These are phyloP conservation scores for Aspergillus vadensis DNA, from an alignment of 2,329 filamentous ascomycete species.

Conservation along the genomic window DNA sequence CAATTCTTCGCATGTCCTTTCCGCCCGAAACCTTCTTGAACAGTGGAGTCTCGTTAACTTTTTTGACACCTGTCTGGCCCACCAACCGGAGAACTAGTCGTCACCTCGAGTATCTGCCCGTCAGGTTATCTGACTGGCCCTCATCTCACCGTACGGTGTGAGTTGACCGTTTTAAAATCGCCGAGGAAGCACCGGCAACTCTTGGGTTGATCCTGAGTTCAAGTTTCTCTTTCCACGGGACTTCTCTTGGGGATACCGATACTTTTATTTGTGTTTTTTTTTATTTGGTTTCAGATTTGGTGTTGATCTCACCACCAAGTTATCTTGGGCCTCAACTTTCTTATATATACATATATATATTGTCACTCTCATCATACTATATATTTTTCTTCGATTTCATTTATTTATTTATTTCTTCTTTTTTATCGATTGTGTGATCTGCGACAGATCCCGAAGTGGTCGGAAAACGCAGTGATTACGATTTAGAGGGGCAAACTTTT, in stretches of 20 bases:
- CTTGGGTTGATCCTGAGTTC: conserved; percentile 6
- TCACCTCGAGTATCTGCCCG: conserved; percentile 14
- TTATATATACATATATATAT: no score
- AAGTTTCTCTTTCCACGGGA: conserved; percentile 2
- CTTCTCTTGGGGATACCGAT: conserved; percentile 1
- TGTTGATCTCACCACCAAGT: background rate
- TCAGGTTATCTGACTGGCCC: conserved; percentile 21
- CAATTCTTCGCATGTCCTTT: conserved; percentile 12
- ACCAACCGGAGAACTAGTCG: conserved; percentile 21
- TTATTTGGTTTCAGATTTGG: background rate
- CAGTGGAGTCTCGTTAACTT: conserved; percentile 23
- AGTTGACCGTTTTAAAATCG: conserved; percentile 19
- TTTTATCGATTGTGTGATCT: no score
- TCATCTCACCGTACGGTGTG: conserved; percentile 17
- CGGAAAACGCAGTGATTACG: no score
- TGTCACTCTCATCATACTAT: no score
- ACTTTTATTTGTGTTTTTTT: background rate
- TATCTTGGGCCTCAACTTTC: background rate
- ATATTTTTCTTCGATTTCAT: background rate
- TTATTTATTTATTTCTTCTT: background rate
- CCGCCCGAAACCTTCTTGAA: conserved; percentile 18
- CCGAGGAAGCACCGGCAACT: conserved; percentile 11
- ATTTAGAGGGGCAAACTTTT: background rate
- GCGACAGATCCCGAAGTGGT: no score
- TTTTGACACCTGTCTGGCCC: conserved; percentile 29